These are phyloP conservation scores for Colletotrichum sp. DNA, from an alignment of 2,329 filamentous ascomycete genomes.

Conservation along the genomic window DNA sequence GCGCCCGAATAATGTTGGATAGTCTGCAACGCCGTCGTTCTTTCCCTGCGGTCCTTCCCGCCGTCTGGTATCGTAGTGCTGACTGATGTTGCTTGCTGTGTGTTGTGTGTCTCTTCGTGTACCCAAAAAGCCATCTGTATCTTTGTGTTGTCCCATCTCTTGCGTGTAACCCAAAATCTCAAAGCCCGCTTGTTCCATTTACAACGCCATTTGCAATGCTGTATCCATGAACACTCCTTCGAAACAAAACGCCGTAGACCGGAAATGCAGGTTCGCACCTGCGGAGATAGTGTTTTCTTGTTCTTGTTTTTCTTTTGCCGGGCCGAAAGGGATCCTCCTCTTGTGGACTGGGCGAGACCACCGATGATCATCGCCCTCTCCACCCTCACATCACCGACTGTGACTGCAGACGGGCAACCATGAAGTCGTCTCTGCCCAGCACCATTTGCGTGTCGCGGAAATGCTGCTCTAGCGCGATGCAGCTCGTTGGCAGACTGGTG, in stretches of 20 bases:
- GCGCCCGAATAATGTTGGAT: neutral
- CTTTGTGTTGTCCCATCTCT: neutral
- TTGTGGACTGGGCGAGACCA: neutral
- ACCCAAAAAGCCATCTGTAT: neutral
- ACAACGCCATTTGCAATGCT: neutral
- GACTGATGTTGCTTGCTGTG: neutral
- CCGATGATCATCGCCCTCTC: neutral
- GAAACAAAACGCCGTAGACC: neutral
- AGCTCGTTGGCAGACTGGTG: neutral
- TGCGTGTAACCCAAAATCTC: neutral
- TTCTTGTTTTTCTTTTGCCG: neutral
- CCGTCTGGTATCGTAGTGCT: neutral
- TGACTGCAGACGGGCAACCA: neutral
- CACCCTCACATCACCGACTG: neutral
- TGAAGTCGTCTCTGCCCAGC: neutral
- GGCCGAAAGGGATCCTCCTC: neutral
- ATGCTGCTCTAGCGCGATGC: slow-evolving; percentile 1
- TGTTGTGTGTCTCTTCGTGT: neutral
- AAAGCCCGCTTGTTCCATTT: neutral
- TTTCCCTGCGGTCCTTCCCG: neutral
- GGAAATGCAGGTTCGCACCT: neutral
- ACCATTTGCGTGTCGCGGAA: neutral
- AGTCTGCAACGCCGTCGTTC: neutral
- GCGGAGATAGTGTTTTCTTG: neutral
- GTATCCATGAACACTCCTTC: neutral